A percentile compares a stretch with the other conserved stretches of the same genome.
phyloP scores from a whole-genome alignment of 495 filamentous ascomycete genomes.

The Pseudoneurospora amorphoporcata region DNA sequence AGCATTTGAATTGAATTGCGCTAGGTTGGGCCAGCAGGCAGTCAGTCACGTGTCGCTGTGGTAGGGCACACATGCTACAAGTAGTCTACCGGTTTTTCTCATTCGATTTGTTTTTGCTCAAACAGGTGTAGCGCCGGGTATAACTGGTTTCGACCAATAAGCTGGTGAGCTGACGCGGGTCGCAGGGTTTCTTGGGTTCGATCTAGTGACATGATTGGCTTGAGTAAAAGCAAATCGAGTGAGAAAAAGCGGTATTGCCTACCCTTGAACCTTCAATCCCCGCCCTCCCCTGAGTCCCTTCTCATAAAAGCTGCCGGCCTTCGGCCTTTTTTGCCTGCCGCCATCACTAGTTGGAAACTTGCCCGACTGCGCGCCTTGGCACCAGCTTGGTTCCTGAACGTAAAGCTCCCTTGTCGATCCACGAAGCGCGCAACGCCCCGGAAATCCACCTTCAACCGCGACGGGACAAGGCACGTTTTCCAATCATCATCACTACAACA shows the following conservation, averaged over 20 bases:
- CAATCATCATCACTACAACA: not conserved
- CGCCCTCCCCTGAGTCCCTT: not conserved
- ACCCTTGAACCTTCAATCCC: no score
- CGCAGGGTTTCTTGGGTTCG: no score
- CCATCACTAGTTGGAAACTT: not conserved
- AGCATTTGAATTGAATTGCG: not conserved
- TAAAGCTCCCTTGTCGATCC: not conserved
- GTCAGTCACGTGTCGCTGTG: not conserved
- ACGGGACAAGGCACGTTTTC: not conserved
- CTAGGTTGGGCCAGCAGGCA: not conserved
- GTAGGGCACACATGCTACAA: not conserved
- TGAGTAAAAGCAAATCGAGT: no score
- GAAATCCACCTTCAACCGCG: not conserved
- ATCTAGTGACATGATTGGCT: no score
- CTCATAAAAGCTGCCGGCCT: not conserved
- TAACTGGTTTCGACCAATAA: no score
- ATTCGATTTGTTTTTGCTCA: no score
- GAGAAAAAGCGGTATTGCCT: no score
- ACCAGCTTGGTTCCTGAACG: not conserved
- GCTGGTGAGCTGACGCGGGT: no score
- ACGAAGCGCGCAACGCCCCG: not conserved
- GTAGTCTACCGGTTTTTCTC: no score
- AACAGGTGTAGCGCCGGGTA: no score
- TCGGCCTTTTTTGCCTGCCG: not conserved
- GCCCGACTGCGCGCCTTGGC: not conserved